A percentile compares a stretch with the other conserved stretches of the same genome.
phyloP scores from a whole-genome alignment of 139 green algal genomes.

The Diplosphaera chodatii region DNA sequence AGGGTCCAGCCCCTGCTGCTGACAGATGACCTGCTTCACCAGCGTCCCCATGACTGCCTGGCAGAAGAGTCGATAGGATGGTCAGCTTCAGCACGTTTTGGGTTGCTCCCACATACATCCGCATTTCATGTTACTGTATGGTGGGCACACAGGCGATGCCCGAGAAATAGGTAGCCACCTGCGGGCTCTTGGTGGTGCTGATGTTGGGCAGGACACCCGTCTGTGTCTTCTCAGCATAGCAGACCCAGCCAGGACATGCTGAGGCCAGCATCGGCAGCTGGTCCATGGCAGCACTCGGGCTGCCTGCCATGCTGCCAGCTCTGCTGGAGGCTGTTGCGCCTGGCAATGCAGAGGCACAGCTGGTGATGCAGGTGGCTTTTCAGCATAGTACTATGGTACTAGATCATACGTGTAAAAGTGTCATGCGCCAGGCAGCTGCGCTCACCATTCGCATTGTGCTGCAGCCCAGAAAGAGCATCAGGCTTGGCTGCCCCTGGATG shows the following conservation, averaged over 20 bases:
- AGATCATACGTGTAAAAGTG: too few species aligned
- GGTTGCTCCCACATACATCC: too few species aligned
- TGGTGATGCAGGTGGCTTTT: background rate
- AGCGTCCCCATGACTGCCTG: slow-evolving; percentile 84
- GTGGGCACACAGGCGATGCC: too few species aligned
- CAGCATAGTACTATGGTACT: too few species aligned
- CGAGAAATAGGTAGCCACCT: too few species aligned
- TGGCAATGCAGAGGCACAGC: background rate
- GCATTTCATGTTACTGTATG: too few species aligned
- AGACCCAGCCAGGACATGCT: slow-evolving; percentile 95
- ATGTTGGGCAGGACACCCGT: slow-evolving; percentile 81
- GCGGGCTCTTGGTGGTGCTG: slow-evolving; percentile 73
- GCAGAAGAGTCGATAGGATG: too few species aligned
- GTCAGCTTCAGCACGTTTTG: too few species aligned
- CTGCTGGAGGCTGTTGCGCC: too few species aligned
- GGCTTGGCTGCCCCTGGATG: background rate
- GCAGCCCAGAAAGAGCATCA: background rate
- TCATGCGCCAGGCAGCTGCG: too few species aligned
- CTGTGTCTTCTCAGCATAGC: slow-evolving; percentile 98
- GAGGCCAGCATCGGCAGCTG: slow-evolving; percentile 82
- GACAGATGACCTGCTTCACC: slow-evolving; percentile 67
- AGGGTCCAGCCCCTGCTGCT: slow-evolving; percentile 25
- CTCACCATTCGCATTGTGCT: background rate
- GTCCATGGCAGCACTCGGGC: background rate
- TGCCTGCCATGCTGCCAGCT: slow-evolving; percentile 1